phyloP scores from a whole-genome alignment of 2,329 filamentous ascomycete species.

The Monosporascus sp. region DNA sequence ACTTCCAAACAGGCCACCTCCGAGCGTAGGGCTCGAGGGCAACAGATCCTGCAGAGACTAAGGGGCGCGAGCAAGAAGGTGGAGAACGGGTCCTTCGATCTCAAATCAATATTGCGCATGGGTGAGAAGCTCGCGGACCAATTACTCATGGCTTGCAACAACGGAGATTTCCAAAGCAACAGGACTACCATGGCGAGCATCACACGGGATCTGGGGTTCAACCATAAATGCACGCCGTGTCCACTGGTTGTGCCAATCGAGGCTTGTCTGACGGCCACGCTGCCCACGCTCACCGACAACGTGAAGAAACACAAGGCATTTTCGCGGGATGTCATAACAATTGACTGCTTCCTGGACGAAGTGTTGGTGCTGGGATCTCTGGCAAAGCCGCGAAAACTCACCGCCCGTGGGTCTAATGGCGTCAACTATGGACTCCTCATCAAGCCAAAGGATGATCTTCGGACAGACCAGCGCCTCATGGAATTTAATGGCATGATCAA shows the following conservation, averaged over 20 bases:
- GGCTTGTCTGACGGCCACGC: constrained; percentile 71
- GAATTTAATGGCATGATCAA: constrained; percentile 99
- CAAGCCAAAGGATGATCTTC: constrained; percentile 96
- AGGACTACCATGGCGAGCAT: constrained; percentile 67
- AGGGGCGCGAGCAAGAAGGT: constrained; percentile 44
- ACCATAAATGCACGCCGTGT: constrained; percentile 76
- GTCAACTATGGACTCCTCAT: constrained; percentile 84
- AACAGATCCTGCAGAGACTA: constrained; percentile 46
- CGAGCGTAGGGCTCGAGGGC: constrained; percentile 56
- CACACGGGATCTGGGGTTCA: constrained; percentile 73
- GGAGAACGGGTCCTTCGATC: constrained; percentile 49
- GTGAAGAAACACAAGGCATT: constrained; percentile 80
- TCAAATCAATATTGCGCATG: constrained; percentile 66
- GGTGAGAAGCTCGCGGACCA: constrained; percentile 82
- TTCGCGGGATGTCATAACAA: constrained; percentile 77
- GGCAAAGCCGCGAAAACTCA: constrained; percentile 86
- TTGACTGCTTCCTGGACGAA: constrained; percentile 75
- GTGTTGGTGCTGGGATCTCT: constrained; percentile 87
- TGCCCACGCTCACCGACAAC: constrained; percentile 70
- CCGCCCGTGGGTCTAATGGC: constrained; percentile 82
- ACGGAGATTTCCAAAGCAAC: constrained; percentile 65
- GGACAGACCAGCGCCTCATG: constrained; percentile 97
- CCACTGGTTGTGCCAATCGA: constrained; percentile 86
- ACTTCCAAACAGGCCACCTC: constrained; percentile 63
- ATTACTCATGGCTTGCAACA: constrained; percentile 73